Evolutionary conservation across 441 rosid species (phyloP), one percentile per base, ranked within the genome.

Genomic region (Populus tomentosa): DNA sequence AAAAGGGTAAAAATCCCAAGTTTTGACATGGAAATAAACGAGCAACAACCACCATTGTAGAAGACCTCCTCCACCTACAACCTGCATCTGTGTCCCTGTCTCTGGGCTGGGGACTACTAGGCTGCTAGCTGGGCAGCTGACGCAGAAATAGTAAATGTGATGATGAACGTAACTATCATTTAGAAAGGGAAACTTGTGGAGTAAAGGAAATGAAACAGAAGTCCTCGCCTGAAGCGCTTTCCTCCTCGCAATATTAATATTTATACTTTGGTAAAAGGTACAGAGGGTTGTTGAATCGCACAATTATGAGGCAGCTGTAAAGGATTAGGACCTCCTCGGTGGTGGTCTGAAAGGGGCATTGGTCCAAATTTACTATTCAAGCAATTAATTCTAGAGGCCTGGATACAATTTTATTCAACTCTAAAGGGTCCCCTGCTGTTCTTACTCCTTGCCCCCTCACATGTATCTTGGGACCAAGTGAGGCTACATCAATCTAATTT

Each of bases 251-350:
- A 18, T 20, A 56, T 56, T 56, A 13, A 56, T 56, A 56, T 14
- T 20, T 10, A 13, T 21, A 59, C 20, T 28, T 28, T 59, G n/a
- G 70, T 42, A 42, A 20, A 65, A 75, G 77, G 75, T 32, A 35
- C 30, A 56, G 72, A 1, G n/a, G 26, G 87, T 42, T 20, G 86
- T 70, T 82, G 82, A 80, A 70, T 46, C 67, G 77, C 40, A 68
- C 69, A 74, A 76, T 77, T 20, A 86, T 77, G 77, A 73, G 73
- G 78, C 36, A 81, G 82, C 83, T 79, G 81, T 40, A 80, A 82
- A 75, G 76, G 75, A 72, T n/a, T 75, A 59, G 0, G 73, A 71
- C 71, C 30, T 28, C 30, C 16, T 20, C 26, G 24, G 14, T 50
- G 72, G 71, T 35, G 11, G 69, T 23, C 20, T n/a, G 83, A 67